These are phyloP conservation scores for Fusarium equiseti DNA, from an alignment of 2,329 filamentous ascomycete genomes.

Conservation along the genomic window DNA sequence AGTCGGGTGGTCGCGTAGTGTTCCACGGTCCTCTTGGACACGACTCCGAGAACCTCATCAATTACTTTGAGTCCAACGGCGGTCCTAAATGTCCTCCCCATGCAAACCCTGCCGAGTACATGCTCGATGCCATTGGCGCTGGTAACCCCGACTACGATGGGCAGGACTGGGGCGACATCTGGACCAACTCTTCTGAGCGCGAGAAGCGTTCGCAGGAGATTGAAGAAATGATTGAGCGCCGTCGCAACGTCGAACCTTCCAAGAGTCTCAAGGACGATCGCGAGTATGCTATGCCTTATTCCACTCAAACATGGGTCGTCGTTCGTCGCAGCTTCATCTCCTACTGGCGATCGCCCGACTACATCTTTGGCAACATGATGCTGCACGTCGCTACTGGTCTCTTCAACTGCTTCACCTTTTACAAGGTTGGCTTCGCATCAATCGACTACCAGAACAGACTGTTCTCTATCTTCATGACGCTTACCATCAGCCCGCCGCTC, in stretches of 20 bases:
- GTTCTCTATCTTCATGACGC: constrained; percentile 81
- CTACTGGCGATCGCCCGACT: constrained; percentile 75
- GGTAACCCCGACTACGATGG: constrained; percentile 70
- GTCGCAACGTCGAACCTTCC: constrained; percentile 55
- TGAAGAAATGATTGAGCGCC: constrained; percentile 61
- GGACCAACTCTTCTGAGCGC: constrained; percentile 66
- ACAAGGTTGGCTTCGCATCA: constrained; percentile 66
- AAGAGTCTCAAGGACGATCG: constrained; percentile 62
- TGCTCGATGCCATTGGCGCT: constrained; percentile 70
- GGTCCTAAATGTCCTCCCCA: constrained; percentile 60
- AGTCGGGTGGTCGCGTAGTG: constrained; percentile 64
- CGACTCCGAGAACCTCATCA: constrained; percentile 60
- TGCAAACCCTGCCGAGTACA: constrained; percentile 67
- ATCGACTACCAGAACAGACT: constrained; percentile 77
- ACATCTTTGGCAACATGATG: constrained; percentile 72
- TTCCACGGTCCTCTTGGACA: constrained; percentile 67
- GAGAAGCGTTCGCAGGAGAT: constrained; percentile 63
- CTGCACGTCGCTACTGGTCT: constrained; percentile 72
- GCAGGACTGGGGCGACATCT: constrained; percentile 73
- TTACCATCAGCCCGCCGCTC: constrained; percentile 79
- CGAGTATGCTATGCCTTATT: constrained; percentile 73
- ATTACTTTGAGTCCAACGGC: constrained; percentile 66
- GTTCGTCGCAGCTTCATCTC: constrained; percentile 69
- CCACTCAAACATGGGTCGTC: constrained; percentile 65
- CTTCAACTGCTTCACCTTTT: constrained; percentile 80